phyloP scores from a whole-genome alignment of 208 protist species.

The Phytomonas francai region DNA sequence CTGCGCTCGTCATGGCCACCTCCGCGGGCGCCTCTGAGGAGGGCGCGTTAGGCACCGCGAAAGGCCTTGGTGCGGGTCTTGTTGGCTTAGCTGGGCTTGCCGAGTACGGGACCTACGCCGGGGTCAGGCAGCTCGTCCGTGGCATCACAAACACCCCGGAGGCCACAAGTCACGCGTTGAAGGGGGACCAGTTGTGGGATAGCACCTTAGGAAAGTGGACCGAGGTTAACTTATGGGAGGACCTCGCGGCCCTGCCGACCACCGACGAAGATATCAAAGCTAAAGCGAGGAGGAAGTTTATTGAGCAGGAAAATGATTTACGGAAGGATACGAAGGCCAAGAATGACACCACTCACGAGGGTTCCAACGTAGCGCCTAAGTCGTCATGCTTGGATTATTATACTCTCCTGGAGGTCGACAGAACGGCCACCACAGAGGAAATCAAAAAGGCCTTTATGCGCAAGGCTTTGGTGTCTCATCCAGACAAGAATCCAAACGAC shows the following conservation, averaged over 20 bases:
- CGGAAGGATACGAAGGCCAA: constrained; percentile 12
- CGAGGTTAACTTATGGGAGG: constrained; percentile 22
- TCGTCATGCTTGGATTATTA: constrained; percentile 20
- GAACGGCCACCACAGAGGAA: constrained; percentile 31
- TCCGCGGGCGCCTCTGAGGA: constrained; percentile 16
- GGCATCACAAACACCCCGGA: constrained; percentile 35
- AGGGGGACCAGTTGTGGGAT: constrained; percentile 44
- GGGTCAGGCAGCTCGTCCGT: constrained; percentile 23
- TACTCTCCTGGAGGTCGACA: constrained; percentile 30
- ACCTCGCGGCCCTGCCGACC: constrained; percentile 24
- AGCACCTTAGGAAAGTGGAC: constrained; percentile 31
- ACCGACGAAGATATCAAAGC: constrained; percentile 41
- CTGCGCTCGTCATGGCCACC: constrained; percentile 20
- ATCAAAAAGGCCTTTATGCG: constrained; percentile 51
- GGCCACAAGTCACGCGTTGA: constrained; percentile 22
- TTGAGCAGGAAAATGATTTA: background rate
- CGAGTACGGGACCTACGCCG: constrained; percentile 24
- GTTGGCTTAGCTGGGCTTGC: constrained; percentile 17
- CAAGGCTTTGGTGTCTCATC: constrained; percentile 54
- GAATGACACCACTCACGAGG: background rate
- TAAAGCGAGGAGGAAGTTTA: constrained; percentile 16
- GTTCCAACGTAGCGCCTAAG: background rate
- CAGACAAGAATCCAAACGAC: constrained; percentile 60
- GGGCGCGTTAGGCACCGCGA: constrained; percentile 18
- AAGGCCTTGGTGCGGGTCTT: constrained; percentile 30